Evolutionary conservation across 192 early-diverging fungal species (phyloP).

Genomic region (Entomortierella lignicola): DNA sequence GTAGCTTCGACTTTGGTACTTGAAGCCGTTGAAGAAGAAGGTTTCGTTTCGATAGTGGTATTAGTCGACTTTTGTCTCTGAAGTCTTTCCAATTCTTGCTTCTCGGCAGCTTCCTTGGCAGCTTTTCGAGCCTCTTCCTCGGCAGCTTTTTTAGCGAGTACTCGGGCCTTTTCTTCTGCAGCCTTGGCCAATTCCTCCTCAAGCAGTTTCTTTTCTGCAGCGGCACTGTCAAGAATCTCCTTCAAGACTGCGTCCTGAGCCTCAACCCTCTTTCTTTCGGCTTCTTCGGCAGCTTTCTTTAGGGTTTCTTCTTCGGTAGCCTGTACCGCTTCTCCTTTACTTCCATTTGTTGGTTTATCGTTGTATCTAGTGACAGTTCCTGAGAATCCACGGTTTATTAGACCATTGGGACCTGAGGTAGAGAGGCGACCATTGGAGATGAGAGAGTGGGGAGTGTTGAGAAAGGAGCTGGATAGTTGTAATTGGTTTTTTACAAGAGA

Average conservation of each 20-base stretch:
- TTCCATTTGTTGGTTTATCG: background rate
- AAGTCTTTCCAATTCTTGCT: background rate
- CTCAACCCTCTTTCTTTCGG: constrained; percentile 32
- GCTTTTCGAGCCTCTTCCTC: constrained; percentile 4
- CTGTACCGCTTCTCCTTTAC: background rate
- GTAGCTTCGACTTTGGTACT: background rate
- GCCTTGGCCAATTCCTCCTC: constrained; percentile 23
- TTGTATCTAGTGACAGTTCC: background rate
- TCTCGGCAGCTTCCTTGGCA: constrained; percentile 14
- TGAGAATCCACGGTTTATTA: constrained; percentile 14
- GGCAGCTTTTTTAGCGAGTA: constrained; percentile 15
- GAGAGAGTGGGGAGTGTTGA: background rate
- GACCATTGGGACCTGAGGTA: background rate
- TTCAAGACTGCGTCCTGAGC: constrained; percentile 40
- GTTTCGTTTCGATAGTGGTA: background rate
- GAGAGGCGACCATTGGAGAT: constrained; percentile 10
- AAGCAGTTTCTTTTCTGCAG: constrained; percentile 41
- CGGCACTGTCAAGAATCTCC: constrained; percentile 45
- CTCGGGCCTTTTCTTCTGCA: constrained; percentile 23
- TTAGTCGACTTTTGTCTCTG: background rate
- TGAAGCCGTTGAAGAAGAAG: no score
- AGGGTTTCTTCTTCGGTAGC: constrained; percentile 15
- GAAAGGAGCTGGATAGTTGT: background rate
- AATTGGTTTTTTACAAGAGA: constrained; percentile 4
- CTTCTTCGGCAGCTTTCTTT: constrained; percentile 15